A percentile compares a stretch with the other conserved stretches of the same genome.
These are phyloP conservation scores for Acanthamoeba royreba DNA, from an alignment of 208 protist species.

Conservation along the genomic window DNA sequence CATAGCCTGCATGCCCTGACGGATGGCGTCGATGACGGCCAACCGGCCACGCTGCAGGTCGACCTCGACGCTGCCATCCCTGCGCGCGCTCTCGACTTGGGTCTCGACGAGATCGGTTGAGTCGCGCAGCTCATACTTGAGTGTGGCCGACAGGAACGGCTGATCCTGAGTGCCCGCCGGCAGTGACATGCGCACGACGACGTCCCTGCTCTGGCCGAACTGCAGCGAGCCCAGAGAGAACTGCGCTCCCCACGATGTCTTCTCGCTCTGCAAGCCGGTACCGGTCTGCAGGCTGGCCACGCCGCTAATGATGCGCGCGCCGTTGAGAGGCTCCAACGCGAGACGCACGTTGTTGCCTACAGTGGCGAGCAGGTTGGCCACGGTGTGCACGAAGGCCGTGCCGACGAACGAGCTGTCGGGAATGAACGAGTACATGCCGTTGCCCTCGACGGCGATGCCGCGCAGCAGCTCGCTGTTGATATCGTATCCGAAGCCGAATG, in stretches of 20 bases:
- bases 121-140: neutral
- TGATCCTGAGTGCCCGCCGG: neutral
- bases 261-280: neutral
- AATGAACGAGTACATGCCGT: slow-evolving; percentile 74
- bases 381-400: slow-evolving; percentile 72
- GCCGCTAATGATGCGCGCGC: neutral
- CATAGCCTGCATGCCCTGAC: neutral
- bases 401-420: slow-evolving; percentile 73
- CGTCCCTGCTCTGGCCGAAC: slow-evolving; percentile 40
- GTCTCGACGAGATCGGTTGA: neutral
- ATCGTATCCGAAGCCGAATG: slow-evolving; percentile 79
- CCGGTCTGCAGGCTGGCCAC: neutral
- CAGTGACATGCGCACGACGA: slow-evolving; percentile 29
- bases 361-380: slow-evolving; percentile 61
- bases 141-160: neutral
- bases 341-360: neutral
- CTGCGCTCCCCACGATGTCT: neutral
- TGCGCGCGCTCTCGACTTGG: neutral
- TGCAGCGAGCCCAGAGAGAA: slow-evolving; percentile 6
- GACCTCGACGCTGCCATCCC: neutral
- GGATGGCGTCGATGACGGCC: slow-evolving; percentile 1
- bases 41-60: neutral
- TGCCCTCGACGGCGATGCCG: slow-evolving; percentile 58
- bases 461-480: slow-evolving; percentile 67
- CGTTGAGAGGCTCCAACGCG: slow-evolving; percentile 1